Conservation (phyloP, 345 rosid species). For the Passiflora organensis region DNA sequence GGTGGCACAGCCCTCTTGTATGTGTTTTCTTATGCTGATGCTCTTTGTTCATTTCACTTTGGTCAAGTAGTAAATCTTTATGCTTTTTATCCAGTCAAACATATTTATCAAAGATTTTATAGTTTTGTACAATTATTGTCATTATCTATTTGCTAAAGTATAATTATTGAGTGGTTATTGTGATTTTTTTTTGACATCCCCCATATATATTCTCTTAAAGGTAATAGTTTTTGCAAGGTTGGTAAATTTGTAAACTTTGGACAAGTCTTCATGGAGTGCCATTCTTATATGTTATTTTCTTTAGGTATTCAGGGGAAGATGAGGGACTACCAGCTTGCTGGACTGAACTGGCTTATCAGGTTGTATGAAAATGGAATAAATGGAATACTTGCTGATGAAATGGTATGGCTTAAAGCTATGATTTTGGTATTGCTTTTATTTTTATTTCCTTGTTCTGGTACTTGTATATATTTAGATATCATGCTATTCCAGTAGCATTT, state of each 20-base stretch:
- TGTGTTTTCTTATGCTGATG: conserved; percentile 11
- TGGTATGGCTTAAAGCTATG: conserved; percentile 40
- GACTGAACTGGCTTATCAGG: conserved; percentile 91
- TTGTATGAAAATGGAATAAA: conserved; percentile 96
- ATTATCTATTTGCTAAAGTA: no score
- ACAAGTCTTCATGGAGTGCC: background rate
- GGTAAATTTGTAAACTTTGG: background rate
- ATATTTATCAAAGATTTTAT: no score
- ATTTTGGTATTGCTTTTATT: background rate
- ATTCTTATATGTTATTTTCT: background rate
- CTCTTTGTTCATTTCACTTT: no score
- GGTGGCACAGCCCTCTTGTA: conserved; percentile 94
- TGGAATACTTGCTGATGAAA: conserved; percentile 95
- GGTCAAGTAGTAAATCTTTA: no score
- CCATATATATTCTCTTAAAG: background rate
- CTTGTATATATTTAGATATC: no score
- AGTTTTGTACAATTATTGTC: no score
- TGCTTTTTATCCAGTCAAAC: no score
- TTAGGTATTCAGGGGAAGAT: conserved; percentile 91
- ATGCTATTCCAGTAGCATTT: no score
- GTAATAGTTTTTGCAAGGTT: background rate
- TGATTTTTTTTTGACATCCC: no score
- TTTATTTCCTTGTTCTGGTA: background rate
- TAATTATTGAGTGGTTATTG: no score
- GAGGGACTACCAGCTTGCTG: conserved; percentile 99